Conservation (phyloP, 805 yeast genomes). For the Saccharomycopsis vini region DNA sequence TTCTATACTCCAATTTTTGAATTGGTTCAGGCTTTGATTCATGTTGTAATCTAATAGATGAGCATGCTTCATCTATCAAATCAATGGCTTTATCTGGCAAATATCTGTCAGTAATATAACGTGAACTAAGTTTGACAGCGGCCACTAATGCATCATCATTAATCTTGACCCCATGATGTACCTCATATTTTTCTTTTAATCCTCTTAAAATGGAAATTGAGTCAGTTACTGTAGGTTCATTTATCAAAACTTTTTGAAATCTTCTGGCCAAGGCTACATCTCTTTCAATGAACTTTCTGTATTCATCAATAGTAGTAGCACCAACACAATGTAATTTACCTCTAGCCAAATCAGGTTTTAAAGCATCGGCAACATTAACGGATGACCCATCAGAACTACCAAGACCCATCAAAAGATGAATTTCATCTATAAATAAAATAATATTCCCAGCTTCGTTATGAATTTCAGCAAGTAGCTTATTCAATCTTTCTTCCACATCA, state of each 20-base stretch:
- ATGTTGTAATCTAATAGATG: constrained; percentile 87
- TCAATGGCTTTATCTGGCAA: constrained; percentile 97
- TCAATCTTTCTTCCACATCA: constrained; percentile 88
- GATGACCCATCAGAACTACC: constrained; percentile 86
- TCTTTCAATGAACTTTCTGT: constrained; percentile 85
- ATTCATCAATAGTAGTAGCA: constrained; percentile 93
- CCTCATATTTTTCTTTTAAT: constrained; percentile 87
- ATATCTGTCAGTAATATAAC: constrained; percentile 86
- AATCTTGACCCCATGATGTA: constrained; percentile 94
- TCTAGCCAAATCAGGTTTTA: constrained; percentile 90
- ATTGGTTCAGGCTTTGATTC: constrained; percentile 96
- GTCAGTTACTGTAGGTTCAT: constrained; percentile 86
- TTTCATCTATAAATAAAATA: constrained; percentile 82
- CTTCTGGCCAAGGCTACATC: constrained; percentile 94
- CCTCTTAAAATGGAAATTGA: constrained; percentile 90
- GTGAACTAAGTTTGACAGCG: constrained; percentile 81
- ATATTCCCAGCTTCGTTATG: constrained; percentile 51
- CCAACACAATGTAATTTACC: constrained; percentile 87
- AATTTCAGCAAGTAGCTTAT: constrained; percentile 71
- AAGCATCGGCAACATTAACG: constrained; percentile 87
- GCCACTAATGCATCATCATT: constrained; percentile 89
- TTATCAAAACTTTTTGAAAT: constrained; percentile 78
- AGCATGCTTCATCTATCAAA: constrained; percentile 94
- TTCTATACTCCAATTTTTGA: constrained; percentile 75
- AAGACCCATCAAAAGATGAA: constrained; percentile 79